Percentiles rank a stretch among this genome's conserved stretches.
phyloP scores from a whole-genome alignment of 257 asterid genomes.

The Solanum appendiculatum region DNA sequence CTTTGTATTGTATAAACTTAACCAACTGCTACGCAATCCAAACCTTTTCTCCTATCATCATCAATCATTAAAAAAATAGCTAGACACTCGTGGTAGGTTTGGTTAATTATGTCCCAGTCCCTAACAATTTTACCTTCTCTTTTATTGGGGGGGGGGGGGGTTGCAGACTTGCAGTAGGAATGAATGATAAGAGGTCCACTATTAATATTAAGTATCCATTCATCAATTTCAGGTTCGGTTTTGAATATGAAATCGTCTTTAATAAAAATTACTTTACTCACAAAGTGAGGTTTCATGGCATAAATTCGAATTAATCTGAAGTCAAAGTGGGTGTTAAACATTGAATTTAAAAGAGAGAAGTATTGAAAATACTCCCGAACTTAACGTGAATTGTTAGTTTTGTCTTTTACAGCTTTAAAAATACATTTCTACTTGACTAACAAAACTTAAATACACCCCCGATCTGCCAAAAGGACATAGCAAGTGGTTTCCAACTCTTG shows the following conservation, averaged over 20 bases:
- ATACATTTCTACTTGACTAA: too few species aligned
- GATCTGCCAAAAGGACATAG: too few species aligned
- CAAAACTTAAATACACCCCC: too few species aligned
- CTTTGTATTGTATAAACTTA: background rate
- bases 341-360: too few species aligned
- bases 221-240: background rate
- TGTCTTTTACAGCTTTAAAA: too few species aligned
- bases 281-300: rapidly evolving
- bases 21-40: constrained; percentile 11
- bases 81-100: background rate
- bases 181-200: background rate
- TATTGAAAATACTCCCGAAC: too few species aligned
- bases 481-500: too few species aligned
- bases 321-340: too few species aligned
- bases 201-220: background rate
- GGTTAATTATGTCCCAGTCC: background rate
- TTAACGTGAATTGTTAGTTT: too few species aligned
- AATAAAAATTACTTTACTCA: background rate
- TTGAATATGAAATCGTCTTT: background rate
- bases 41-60: background rate
- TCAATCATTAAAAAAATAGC: background rate
- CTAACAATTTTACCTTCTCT: background rate
- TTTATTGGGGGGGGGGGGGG: background rate
- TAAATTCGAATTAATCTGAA: background rate
- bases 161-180: background rate